Percentiles rank a stretch among this genome's conserved stretches.
phyloP scores from a whole-genome alignment of 2,329 filamentous ascomycete species.

The Sporothrix curviconia region DNA sequence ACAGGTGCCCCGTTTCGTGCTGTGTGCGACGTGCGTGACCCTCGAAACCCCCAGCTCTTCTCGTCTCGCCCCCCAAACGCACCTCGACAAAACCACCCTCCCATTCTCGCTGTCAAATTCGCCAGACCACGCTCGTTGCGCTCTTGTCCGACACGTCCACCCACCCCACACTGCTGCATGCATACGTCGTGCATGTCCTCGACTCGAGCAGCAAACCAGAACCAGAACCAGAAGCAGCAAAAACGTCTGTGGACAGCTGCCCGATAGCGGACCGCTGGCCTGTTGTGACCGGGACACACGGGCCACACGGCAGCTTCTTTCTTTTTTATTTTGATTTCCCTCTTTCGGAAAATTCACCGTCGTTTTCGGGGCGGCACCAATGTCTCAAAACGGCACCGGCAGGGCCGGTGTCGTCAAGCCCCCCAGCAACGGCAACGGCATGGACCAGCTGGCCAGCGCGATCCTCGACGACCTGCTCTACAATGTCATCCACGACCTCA shows the following conservation, averaged over 20 bases:
- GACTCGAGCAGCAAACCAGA: neutral
- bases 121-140: neutral
- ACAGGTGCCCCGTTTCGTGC: too few relatives aligned
- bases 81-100: neutral
- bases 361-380: too few relatives aligned
- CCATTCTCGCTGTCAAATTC: neutral
- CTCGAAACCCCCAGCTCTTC: neutral
- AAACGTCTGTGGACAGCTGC: neutral
- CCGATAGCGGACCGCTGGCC: neutral
- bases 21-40: neutral
- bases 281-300: too few relatives aligned
- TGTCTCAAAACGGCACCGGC: conserved; percentile 33
- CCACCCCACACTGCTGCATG: too few relatives aligned
- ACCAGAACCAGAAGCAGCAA: too few relatives aligned
- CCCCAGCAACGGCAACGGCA: conserved; percentile 42
- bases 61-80: neutral
- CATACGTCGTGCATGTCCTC: neutral
- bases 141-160: neutral
- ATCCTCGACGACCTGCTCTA: conserved; percentile 70
- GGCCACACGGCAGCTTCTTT: too few relatives aligned
- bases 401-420: conserved; percentile 53
- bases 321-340: too few relatives aligned
- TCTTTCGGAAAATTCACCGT: neutral
- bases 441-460: conserved; percentile 54
- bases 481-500: conserved; percentile 69